phyloP scores from a whole-genome alignment of 228 moss, liverwort and hornwort genomes.

The Sphagnum magellanicum region DNA sequence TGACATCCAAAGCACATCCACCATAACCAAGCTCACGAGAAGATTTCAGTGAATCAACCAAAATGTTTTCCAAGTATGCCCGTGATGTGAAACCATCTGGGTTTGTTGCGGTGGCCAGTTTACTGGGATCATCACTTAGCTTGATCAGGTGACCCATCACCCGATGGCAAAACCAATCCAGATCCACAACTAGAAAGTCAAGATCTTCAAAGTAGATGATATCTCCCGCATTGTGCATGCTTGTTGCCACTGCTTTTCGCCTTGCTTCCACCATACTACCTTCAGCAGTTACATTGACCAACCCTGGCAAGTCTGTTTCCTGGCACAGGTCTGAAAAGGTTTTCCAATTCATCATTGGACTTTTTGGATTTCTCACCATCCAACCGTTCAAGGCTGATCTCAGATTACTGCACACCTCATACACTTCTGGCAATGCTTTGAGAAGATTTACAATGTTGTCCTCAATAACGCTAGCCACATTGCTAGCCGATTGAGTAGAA shows the following conservation, averaged over 20 bases:
- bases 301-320: neutral
- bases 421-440: neutral
- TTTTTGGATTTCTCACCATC: neutral
- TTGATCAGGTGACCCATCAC: neutral
- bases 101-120: neutral
- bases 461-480: neutral
- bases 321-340: neutral
- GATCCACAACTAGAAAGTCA: slow-evolving; percentile 4
- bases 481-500: neutral
- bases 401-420: neutral
- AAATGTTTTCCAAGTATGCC: neutral
- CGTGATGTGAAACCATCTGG: neutral
- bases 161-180: slow-evolving; percentile 2
- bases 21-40: no score
- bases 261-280: neutral
- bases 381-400: neutral
- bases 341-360: neutral
- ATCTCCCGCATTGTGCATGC: slow-evolving; percentile 1
- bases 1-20: neutral
- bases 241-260: neutral
- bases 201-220: slow-evolving; percentile 7
- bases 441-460: neutral
- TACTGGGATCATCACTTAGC: neutral
- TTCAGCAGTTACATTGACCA: neutral
- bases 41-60: no score